phyloP scores from a whole-genome alignment of 225 moss, liverwort and hornwort genomes.

The Bryoerythrophyllum caledonicum region DNA sequence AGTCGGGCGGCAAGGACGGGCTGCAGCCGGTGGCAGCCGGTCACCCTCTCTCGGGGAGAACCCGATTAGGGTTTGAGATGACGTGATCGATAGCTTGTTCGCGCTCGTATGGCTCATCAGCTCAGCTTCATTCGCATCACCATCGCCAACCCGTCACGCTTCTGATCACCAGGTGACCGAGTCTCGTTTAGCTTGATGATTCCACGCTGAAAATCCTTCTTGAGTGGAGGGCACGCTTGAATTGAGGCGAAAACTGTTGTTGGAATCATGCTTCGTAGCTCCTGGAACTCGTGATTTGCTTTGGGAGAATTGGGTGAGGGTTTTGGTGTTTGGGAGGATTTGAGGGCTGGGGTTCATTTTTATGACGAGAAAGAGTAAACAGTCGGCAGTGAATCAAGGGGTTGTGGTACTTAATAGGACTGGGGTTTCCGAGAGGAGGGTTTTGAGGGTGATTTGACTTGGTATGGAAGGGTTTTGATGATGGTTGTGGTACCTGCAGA shows the following conservation, averaged over 20 bases:
- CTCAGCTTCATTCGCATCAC: not conserved
- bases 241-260: not conserved
- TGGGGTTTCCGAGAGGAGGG: not conserved
- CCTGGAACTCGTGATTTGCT: not conserved
- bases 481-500: slow-evolving; percentile 27
- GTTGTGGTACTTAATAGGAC: not conserved
- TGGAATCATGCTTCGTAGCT: not conserved
- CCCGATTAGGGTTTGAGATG: slow-evolving; percentile 24
- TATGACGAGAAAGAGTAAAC: not conserved
- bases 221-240: not conserved
- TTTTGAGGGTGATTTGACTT: slow-evolving; percentile 17
- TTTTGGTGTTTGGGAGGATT: not conserved
- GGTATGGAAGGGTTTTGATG: not conserved
- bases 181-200: not conserved
- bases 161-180: not conserved
- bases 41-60: not conserved
- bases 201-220: not conserved
- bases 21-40: slow-evolving; percentile 18
- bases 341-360: not conserved
- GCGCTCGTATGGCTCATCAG: not conserved
- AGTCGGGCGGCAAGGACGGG: slow-evolving; percentile 29
- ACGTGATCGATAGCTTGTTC: too few species aligned
- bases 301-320: not conserved
- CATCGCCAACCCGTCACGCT: not conserved
- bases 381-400: too few species aligned